These are phyloP conservation scores for Citrus inodora DNA, from an alignment of 345 rosid genomes.

Conservation along the genomic window DNA sequence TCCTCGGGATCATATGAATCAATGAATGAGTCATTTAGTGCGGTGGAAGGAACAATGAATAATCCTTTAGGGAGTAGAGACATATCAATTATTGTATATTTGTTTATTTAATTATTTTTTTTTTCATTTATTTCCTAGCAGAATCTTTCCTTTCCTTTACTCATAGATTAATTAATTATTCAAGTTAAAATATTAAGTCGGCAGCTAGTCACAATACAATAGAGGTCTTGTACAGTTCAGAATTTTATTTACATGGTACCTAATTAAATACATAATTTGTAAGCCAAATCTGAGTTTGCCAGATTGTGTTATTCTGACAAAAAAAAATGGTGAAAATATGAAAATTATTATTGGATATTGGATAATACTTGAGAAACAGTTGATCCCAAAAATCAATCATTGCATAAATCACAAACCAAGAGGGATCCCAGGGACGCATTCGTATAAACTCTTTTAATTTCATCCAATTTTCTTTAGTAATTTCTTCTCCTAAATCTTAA, in stretches of 20 bases:
- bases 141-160: constrained; percentile 8
- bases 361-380: background rate
- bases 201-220: background rate
- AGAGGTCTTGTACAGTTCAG: background rate
- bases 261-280: too few relatives aligned
- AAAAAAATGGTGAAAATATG: background rate
- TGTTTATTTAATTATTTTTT: background rate
- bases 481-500: background rate
- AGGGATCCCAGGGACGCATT: background rate
- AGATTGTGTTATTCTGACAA: too few relatives aligned
- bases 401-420: background rate
- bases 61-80: background rate
- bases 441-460: background rate
- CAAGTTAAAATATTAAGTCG: constrained; percentile 6
- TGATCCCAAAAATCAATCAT: background rate
- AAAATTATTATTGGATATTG: background rate
- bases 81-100: background rate
- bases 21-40: background rate
- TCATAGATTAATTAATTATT: background rate
- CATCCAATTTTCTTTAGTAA: background rate
- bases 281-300: background rate
- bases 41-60: constrained; percentile 2
- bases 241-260: background rate
- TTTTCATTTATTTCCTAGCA: background rate
- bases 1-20: background rate